Evolutionary conservation across 1,284 basidiomycete genomes (phyloP).

Genomic region (Cystobasidium slooffiae): DNA sequence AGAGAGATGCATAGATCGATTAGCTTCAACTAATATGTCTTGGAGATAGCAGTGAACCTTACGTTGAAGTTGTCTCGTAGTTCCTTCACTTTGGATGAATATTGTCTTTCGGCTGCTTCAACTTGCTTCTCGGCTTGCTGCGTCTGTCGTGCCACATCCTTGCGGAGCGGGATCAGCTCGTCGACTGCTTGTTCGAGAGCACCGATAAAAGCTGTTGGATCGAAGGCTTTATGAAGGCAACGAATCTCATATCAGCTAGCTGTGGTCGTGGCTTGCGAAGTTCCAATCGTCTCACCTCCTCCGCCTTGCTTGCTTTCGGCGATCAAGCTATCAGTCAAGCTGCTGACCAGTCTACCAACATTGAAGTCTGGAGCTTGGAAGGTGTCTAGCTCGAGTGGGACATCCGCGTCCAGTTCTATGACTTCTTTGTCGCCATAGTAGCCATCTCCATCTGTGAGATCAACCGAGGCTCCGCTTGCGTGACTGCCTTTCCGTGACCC

Average conservation of each 20-base stretch:
- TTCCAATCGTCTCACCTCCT: constrained; percentile 40
- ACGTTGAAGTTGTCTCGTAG: constrained; percentile 92
- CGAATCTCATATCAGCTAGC: not conserved
- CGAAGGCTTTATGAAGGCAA: constrained; percentile 71
- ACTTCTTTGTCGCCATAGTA: not conserved
- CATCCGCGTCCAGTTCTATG: not conserved
- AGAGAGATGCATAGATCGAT: not conserved
- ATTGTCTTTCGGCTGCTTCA: constrained; percentile 85
- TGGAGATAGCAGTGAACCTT: constrained; percentile 49
- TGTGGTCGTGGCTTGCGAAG: not conserved
- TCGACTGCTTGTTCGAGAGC: constrained; percentile 91
- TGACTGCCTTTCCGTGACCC: constrained; percentile 15
- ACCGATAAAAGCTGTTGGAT: constrained; percentile 88
- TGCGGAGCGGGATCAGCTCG: constrained; percentile 78
- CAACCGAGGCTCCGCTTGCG: constrained; percentile 18
- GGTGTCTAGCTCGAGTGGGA: constrained; percentile 48
- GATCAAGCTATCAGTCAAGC: constrained; percentile 50
- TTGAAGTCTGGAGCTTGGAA: constrained; percentile 50
- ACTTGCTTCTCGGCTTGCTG: constrained; percentile 92
- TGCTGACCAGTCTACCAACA: constrained; percentile 48
- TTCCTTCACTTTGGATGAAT: constrained; percentile 89
- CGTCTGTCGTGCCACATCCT: constrained; percentile 83
- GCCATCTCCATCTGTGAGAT: constrained; percentile 15
- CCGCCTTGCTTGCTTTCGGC: constrained; percentile 35
- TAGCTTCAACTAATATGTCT: not conserved